Conservation (phyloP, 2,329 filamentous ascomycete genomes). For the Emergomyces orientalis region DNA sequence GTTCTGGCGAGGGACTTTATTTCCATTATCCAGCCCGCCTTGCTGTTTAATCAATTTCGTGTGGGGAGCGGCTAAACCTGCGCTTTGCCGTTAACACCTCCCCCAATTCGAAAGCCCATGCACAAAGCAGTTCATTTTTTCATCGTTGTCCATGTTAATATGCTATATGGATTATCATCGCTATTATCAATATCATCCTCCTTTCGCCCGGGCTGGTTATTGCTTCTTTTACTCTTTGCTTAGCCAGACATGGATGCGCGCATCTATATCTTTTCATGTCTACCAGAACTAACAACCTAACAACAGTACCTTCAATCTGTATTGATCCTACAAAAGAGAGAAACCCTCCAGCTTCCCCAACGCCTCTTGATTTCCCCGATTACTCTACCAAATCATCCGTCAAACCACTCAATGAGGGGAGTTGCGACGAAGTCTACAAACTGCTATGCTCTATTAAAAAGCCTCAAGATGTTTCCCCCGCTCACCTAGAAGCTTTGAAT, state of each 20-base stretch:
- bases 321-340: conserved; percentile 36
- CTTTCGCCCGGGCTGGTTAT: neutral
- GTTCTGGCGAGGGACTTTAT: neutral
- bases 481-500: conserved; percentile 35
- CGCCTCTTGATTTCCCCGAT: conserved; percentile 44
- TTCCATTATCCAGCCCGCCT: too few relatives aligned
- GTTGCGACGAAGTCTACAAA: conserved; percentile 33
- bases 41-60: neutral
- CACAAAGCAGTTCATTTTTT: neutral
- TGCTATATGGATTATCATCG: neutral
- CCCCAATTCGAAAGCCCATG: neutral
- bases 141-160: neutral
- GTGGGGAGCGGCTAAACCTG: too few relatives aligned
- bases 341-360: conserved; percentile 41
- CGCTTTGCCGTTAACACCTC: neutral
- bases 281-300: conserved; percentile 8
- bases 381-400: conserved; percentile 33
- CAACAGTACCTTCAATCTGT: conserved; percentile 23
- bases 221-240: neutral
- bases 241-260: neutral
- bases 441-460: conserved; percentile 37
- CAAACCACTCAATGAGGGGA: conserved; percentile 27
- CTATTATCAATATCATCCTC: neutral
- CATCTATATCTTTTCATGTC: too few relatives aligned
- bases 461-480: conserved; percentile 32